Evolutionary conservation across 1,284 basidiomycete species (phyloP), one percentile per base, ranked within the genome.

Genomic region (Ustilago trichophora): DNA sequence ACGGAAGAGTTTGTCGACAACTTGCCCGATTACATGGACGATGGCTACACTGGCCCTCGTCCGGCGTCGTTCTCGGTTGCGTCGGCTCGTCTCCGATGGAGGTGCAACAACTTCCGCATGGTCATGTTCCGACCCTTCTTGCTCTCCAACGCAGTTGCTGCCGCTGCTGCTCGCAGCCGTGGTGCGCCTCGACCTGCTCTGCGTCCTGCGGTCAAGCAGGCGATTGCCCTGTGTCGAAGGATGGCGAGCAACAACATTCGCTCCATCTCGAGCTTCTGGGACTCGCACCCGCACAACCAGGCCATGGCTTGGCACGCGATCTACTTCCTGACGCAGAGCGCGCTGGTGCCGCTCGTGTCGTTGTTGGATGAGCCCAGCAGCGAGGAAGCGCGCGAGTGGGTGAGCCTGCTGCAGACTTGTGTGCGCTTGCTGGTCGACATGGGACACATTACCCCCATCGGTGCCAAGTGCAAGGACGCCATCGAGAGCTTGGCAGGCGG

Each of bases 101-200:
- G 62, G 34, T 65, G 60, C 62, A 65, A 65, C 53, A 70, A 70
- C 57, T 64, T 70, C 35, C 60, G 67, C 38, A 70, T 70, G 67
- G 59, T 70, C 50, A 70, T 65, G 57, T 70, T 70, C 57, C 52
- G 67, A 26, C 67, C 67, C 19, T 70, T 70, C 50, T 34, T 70
- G 46, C 67, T 70, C 12, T 70, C 67, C 8, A 60, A 55, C 21
- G 62, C 67, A 3, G 60, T 70, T 6, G 53, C 60, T 13, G 67
- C 67, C 15, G 62, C 67, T 13, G 48, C 62, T 22, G 67, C 67
- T 10, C 49, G 67, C 19, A 48, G 44, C 32, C 49, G 57, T 11
- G 67, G 67, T 8, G 44, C 50, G n/a, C 27, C 49, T 12, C 44
- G 67, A 19, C 67, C 67, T 2, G 47, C 48, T 15, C 45, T 64